Conservation (phyloP, 345 rosid species). For the Gossypium longicalyx region DNA sequence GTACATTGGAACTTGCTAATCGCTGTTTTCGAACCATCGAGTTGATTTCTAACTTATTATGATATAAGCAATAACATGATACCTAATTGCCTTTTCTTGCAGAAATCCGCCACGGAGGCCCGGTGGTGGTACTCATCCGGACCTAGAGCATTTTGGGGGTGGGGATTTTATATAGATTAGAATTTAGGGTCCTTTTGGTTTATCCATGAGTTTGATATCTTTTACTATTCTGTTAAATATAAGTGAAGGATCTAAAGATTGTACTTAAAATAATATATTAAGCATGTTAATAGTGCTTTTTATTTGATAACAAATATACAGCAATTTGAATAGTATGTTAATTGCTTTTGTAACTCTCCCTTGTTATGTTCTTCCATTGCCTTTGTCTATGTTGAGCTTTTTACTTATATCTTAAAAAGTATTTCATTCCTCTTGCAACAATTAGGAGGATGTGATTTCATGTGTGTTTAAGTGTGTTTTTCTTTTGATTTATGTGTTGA, state of each 20-base stretch:
- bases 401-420: no score
- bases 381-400: no score
- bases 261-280: background rate
- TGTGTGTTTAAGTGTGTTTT: no score
- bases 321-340: no score
- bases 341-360: no score
- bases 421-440: no score
- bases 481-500: no score
- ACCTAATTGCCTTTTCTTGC: constrained; percentile 15
- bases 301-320: no score
- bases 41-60: background rate
- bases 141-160: constrained; percentile 53
- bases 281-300: no score
- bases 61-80: constrained; percentile 5
- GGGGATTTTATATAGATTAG: constrained; percentile 49
- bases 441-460: no score
- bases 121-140: constrained; percentile 61
- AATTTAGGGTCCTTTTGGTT: no score
- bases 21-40: background rate
- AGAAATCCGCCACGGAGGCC: constrained; percentile 56
- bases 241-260: background rate
- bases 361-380: no score
- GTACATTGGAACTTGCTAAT: constrained; percentile 27
- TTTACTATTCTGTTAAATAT: background rate
- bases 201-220: background rate